Conservation (phyloP, 805 yeast species). For the Saccharomyces mikatae region DNA sequence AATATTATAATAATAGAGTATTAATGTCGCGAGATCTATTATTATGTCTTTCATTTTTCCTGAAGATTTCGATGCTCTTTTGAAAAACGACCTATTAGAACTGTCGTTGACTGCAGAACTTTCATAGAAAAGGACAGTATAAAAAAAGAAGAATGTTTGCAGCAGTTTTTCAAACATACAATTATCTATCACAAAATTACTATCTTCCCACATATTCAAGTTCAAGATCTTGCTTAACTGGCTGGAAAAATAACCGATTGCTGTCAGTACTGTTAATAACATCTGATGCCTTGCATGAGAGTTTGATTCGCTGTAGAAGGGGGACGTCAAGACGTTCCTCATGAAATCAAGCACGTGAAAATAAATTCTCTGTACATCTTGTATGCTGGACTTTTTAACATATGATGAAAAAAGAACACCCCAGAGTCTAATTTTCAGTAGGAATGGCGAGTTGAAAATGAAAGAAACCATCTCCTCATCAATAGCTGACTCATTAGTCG, state of each 20-base stretch:
- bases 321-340: slow-evolving; percentile 29
- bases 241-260: slow-evolving; percentile 44
- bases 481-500: slow-evolving; percentile 21
- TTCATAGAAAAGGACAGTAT: slow-evolving; percentile 45
- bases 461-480: slow-evolving; percentile 52
- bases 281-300: slow-evolving; percentile 34
- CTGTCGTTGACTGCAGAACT: slow-evolving; percentile 38
- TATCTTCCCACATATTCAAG: slow-evolving; percentile 32
- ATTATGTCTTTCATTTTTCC: slow-evolving; percentile 40
- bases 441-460: slow-evolving; percentile 53
- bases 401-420: slow-evolving; percentile 56
- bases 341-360: slow-evolving; percentile 43
- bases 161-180: slow-evolving; percentile 17
- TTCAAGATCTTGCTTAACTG: slow-evolving; percentile 29
- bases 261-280: slow-evolving; percentile 44
- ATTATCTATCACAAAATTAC: not conserved
- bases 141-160: slow-evolving; percentile 36
- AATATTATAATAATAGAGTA: slow-evolving; percentile 9
- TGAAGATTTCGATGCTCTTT: slow-evolving; percentile 37
- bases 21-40: slow-evolving; percentile 24
- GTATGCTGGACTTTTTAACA: slow-evolving; percentile 21
- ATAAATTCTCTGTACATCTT: slow-evolving; percentile 41
- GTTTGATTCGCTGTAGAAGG: slow-evolving; percentile 18
- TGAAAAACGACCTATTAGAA: slow-evolving; percentile 35
- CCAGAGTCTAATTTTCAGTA: slow-evolving; percentile 69